Evolutionary conservation across 257 asterid species (phyloP).

Genomic region (Petunia axillaris): DNA sequence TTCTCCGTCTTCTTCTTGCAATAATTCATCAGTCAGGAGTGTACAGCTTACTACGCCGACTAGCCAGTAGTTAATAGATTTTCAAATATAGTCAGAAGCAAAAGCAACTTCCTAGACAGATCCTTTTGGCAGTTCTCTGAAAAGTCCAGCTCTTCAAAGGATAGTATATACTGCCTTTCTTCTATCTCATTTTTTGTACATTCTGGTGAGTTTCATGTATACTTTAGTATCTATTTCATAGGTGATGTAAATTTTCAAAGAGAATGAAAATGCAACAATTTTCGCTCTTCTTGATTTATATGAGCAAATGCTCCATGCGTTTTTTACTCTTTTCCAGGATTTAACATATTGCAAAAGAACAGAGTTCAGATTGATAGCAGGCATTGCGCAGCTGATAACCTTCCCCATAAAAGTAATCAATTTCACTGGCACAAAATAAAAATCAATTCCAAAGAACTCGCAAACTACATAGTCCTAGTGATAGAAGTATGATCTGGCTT

Average conservation of each 20-base stretch:
- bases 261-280: background rate
- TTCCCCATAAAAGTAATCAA: too few relatives aligned
- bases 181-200: background rate
- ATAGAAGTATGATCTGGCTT: background rate
- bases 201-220: background rate
- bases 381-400: background rate
- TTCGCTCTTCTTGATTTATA: background rate
- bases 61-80: background rate
- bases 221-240: background rate
- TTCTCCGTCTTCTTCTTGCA: background rate
- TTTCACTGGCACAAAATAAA: background rate
- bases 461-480: background rate
- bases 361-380: background rate
- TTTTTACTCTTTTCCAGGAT: background rate
- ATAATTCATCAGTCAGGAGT: background rate
- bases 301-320: background rate
- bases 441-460: background rate
- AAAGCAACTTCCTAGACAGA: background rate
- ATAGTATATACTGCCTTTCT: background rate
- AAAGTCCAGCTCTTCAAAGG: background rate
- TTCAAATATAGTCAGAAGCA: background rate
- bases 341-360: background rate
- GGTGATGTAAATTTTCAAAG: background rate
- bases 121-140: background rate
- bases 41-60: background rate